Evolutionary conservation across 2,329 filamentous ascomycete species (phyloP).

Genomic region (Xylogone sp.): DNA sequence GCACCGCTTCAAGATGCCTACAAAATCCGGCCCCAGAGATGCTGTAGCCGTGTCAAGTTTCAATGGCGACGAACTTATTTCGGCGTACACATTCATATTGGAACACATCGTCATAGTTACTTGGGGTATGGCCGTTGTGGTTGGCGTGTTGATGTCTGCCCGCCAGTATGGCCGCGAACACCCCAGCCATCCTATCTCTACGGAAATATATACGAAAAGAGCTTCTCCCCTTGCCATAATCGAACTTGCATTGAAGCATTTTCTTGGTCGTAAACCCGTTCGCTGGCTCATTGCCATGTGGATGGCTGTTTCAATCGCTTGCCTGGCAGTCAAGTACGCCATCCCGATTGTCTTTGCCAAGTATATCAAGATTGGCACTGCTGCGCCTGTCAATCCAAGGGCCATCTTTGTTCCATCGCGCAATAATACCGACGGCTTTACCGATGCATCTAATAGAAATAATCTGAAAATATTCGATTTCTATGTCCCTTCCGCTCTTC

Average conservation of each 20-base stretch:
- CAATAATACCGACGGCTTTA: too few species aligned
- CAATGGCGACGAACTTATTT: slow-evolving; percentile 2
- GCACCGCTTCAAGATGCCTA: slow-evolving; percentile 4
- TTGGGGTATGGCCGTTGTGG: neutral
- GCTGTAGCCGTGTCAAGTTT: slow-evolving; percentile 3
- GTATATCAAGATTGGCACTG: slow-evolving; percentile 7
- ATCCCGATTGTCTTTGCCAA: too few species aligned
- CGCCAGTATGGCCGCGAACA: too few species aligned
- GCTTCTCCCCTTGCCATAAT: too few species aligned
- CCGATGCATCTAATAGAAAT: too few species aligned
- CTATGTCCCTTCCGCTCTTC: slow-evolving; percentile 1
- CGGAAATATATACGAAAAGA: too few species aligned
- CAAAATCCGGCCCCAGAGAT: slow-evolving; percentile 1
- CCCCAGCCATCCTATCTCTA: too few species aligned
- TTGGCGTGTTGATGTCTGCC: neutral
- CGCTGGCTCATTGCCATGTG: neutral
- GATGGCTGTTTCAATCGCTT: slow-evolving; percentile 3
- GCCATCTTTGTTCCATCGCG: slow-evolving; percentile 9
- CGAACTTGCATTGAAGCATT: too few species aligned
- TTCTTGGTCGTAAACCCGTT: too few species aligned
- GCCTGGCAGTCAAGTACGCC: too few species aligned
- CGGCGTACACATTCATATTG: slow-evolving; percentile 6
- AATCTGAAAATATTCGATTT: too few species aligned
- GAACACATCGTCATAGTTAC: neutral
- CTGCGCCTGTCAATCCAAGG: slow-evolving; percentile 17